Evolutionary conservation across 2,329 filamentous ascomycete genomes (phyloP).

Genomic region (Atkinsonella texensis): DNA sequence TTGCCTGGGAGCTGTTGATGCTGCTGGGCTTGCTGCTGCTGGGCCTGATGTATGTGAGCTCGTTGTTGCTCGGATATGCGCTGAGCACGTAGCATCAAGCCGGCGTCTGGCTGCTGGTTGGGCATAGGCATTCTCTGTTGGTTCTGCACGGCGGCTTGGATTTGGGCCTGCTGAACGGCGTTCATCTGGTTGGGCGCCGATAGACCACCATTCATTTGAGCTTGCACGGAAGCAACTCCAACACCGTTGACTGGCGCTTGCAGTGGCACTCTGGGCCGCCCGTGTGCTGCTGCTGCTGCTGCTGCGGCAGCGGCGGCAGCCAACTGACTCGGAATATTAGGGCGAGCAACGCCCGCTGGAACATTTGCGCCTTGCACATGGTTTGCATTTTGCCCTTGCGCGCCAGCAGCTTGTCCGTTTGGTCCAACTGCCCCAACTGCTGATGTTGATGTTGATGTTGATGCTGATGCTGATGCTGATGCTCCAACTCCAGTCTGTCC

Average conservation of each 20-base stretch:
- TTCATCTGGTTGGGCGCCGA: slow-evolving; percentile 48
- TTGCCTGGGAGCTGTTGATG: slow-evolving; percentile 19
- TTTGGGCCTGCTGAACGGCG: slow-evolving; percentile 56
- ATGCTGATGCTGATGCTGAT: background rate
- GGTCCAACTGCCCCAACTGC: slow-evolving; percentile 12
- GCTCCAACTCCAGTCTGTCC: slow-evolving; percentile 10
- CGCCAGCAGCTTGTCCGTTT: slow-evolving; percentile 7
- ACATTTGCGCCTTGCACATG: slow-evolving; percentile 18
- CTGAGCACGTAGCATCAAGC: slow-evolving; percentile 50
- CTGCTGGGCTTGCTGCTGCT: slow-evolving; percentile 20
- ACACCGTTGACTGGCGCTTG: slow-evolving; percentile 41
- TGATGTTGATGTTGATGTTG: slow-evolving; percentile 21
- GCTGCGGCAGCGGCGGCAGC: slow-evolving; percentile 26
- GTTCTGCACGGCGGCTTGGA: slow-evolving; percentile 42
- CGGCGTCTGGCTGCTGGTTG: slow-evolving; percentile 34
- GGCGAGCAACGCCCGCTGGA: slow-evolving; percentile 21
- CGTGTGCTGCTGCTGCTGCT: slow-evolving; percentile 29
- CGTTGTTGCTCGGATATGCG: slow-evolving; percentile 56
- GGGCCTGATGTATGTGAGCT: slow-evolving; percentile 34
- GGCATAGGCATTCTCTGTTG: slow-evolving; percentile 48
- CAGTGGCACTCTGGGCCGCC: slow-evolving; percentile 40
- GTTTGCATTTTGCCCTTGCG: slow-evolving; percentile 18
- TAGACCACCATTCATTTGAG: slow-evolving; percentile 38
- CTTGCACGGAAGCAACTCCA: slow-evolving; percentile 29
- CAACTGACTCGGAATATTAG: slow-evolving; percentile 29